Conservation (phyloP, 2,329 filamentous ascomycete species). For the Mariannaea elegans region DNA sequence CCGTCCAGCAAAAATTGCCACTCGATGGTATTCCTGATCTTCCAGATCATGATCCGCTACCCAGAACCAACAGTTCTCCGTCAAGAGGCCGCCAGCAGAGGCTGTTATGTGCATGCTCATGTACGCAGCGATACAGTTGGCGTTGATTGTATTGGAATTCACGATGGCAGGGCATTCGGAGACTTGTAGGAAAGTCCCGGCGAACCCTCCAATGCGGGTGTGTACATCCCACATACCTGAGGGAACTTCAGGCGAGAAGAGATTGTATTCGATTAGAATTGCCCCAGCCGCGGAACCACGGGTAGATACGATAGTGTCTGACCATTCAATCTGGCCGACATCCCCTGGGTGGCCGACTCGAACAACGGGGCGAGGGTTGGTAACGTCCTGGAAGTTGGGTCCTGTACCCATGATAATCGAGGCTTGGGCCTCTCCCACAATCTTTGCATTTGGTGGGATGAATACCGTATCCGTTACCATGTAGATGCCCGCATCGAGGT, state of each 20-base stretch:
- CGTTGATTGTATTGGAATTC: slow-evolving; percentile 39
- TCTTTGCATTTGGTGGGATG: slow-evolving; percentile 59
- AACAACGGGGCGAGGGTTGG: slow-evolving; percentile 70
- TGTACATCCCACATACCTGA: slow-evolving; percentile 80
- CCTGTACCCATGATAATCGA: slow-evolving; percentile 66
- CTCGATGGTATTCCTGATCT: slow-evolving; percentile 55
- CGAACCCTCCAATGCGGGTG: slow-evolving; percentile 76
- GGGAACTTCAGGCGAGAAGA: slow-evolving; percentile 57
- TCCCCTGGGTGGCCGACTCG: slow-evolving; percentile 72
- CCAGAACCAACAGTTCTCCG: slow-evolving; percentile 58
- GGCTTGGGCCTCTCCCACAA: slow-evolving; percentile 68
- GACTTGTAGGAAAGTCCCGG: slow-evolving; percentile 74
- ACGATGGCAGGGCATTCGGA: slow-evolving; percentile 69
- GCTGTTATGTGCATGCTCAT: slow-evolving; percentile 55
- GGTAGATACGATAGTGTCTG: slow-evolving; percentile 76
- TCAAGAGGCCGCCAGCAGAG: slow-evolving; percentile 48
- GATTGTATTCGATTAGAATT: slow-evolving; percentile 77
- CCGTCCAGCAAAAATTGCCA: slow-evolving; percentile 62
- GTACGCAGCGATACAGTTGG: slow-evolving; percentile 52
- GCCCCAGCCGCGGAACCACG: slow-evolving; percentile 74
- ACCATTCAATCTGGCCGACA: slow-evolving; percentile 72
- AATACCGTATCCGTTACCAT: slow-evolving; percentile 63
- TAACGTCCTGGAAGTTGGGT: slow-evolving; percentile 62
- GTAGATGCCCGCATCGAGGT: slow-evolving; percentile 70
- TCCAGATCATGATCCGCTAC: slow-evolving; percentile 65